A percentile compares a stretch with the other conserved stretches of the same genome.
Conservation (phyloP, 2,329 filamentous ascomycete genomes). For the Amesomyces nigricolor region DNA sequence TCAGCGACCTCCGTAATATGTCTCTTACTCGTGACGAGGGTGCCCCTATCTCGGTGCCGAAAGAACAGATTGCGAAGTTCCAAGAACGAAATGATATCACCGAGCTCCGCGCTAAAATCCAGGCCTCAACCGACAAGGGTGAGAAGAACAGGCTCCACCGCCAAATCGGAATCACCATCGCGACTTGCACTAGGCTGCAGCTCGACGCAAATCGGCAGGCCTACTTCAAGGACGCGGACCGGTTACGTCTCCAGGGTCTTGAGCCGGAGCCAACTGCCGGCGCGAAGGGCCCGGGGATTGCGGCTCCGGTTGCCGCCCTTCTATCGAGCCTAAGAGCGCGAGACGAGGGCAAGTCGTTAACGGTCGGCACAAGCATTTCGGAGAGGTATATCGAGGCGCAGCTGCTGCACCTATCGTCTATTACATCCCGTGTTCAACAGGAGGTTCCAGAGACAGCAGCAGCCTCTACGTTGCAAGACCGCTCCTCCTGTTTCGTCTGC, state of each 20-base stretch:
- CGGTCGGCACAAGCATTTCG: constrained; percentile 1
- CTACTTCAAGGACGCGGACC: constrained; percentile 14
- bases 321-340: constrained; percentile 1
- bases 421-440: neutral
- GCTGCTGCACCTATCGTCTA: constrained; percentile 12
- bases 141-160: constrained; percentile 11
- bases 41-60: constrained; percentile 7
- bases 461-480: neutral
- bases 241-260: constrained; percentile 13
- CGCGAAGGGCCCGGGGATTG: constrained; percentile 7
- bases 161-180: constrained; percentile 8
- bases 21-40: constrained; percentile 11
- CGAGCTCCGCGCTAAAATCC: constrained; percentile 7
- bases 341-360: constrained; percentile 1
- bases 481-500: constrained; percentile 11
- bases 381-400: constrained; percentile 10
- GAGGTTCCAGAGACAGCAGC: neutral
- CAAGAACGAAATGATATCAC: constrained; percentile 12
- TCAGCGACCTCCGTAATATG: constrained; percentile 14
- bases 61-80: constrained; percentile 15
- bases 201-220: constrained; percentile 12
- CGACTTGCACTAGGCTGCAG: constrained; percentile 12
- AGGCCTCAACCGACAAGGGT: constrained; percentile 2
- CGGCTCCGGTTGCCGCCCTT: constrained; percentile 12
- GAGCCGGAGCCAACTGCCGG: constrained; percentile 8